A percentile compares a stretch with the other conserved stretches of the same genome.
Evolutionary conservation across 495 filamentous ascomycete genomes (phyloP).

Genomic region (Penicillium flavigenum): DNA sequence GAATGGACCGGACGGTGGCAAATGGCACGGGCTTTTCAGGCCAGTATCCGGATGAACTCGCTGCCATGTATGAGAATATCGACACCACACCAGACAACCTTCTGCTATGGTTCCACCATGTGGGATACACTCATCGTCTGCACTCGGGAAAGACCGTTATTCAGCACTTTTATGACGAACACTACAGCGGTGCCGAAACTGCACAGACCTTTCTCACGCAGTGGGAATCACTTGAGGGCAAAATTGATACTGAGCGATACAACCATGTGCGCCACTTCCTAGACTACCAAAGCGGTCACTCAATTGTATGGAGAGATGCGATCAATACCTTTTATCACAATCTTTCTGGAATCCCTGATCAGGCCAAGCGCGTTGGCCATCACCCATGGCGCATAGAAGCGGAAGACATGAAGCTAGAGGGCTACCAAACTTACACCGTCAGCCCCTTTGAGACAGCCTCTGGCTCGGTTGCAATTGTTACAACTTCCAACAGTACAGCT

Average conservation of each 20-base stretch:
- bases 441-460: constrained; percentile 58
- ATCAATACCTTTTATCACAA: constrained; percentile 61
- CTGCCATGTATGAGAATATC: constrained; percentile 55
- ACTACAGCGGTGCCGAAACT: constrained; percentile 60
- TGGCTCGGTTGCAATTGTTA: constrained; percentile 46
- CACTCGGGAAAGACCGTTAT: constrained; percentile 68
- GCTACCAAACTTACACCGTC: constrained; percentile 52
- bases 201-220: constrained; percentile 55
- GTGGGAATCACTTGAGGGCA: constrained; percentile 55
- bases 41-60: constrained; percentile 64
- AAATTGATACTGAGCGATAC: constrained; percentile 62
- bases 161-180: constrained; percentile 73
- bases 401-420: constrained; percentile 57
- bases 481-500: constrained; percentile 45
- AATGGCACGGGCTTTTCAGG: constrained; percentile 66
- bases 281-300: constrained; percentile 65
- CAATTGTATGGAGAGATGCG: constrained; percentile 67
- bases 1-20: constrained; percentile 68
- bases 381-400: constrained; percentile 65
- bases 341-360: constrained; percentile 58
- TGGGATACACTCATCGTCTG: constrained; percentile 63
- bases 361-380: constrained; percentile 51
- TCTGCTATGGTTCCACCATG: constrained; percentile 75
- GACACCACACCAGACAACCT: constrained; percentile 68
- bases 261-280: constrained; percentile 56